Base-by-base conservation (phyloP, 2,329 filamentous ascomycete genomes). In the Cercospora sp. region DNA sequence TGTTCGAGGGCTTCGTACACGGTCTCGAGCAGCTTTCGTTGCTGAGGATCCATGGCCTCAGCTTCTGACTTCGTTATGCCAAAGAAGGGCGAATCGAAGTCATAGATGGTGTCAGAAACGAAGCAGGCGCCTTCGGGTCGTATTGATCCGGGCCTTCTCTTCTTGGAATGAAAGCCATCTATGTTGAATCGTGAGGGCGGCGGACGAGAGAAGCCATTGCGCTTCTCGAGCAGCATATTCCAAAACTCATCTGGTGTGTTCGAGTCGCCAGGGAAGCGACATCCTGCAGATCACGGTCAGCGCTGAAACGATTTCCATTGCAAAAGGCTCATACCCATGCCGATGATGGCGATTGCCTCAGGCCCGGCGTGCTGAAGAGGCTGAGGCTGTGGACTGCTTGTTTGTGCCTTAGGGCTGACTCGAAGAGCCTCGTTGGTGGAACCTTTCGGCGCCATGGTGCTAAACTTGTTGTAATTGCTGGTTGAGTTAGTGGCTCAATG, bases 11-110 rank as follows among this genome's bases (percentile, higher is more conserved):
- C 71, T 51, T 72, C 70, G 16, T 66, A 69, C 5, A 70, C 66
- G n/a, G 63, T 59, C 60, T 76, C 73, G 1, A 76, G 63, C 6
- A 73, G 40, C 13, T 74, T 43, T 3, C 75, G 64, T 55, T 76
- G 73, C 55, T 76, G 72, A 6, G 74, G 74, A 63, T 76, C 74
- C 30, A 58, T 40, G 13, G 30, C 30, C n/a, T 61, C 55, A 10
- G 61, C 30, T 37, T 70, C 69, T 6, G 16, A 21, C 21, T 13
- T n/a, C 5, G 37, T 26, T 6, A 68, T 61, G 26, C 28, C 21
- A 49, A 67, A 70, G 13, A 70, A 58, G 3, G 13, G n/a, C 4
- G 61, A 16, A 26, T 70, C 68, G 10, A 59, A 37, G 6, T n/a
- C 18, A 4, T 40, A 16, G 8, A 68, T 21, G 40, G 67, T 58